Evolutionary conservation across 2,329 filamentous ascomycete species (phyloP).

Genomic region (Monosporascus sp.): DNA sequence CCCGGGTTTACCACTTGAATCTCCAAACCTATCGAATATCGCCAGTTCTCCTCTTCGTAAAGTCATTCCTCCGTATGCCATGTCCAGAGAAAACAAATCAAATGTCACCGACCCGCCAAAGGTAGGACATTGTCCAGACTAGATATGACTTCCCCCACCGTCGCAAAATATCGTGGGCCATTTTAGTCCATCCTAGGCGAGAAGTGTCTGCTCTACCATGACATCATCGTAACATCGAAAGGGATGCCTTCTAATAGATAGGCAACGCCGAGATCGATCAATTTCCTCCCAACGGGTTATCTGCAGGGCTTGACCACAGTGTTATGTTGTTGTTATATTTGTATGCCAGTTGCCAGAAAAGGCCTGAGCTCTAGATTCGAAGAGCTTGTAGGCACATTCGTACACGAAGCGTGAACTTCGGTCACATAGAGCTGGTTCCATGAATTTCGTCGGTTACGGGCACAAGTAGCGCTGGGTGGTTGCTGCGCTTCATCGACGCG

Average conservation of each 20-base stretch:
- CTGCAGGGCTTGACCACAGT: neutral
- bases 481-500: neutral
- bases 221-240: neutral
- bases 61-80: slow-evolving; percentile 14
- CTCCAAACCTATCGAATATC: slow-evolving; percentile 12
- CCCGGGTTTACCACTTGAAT: slow-evolving; percentile 1
- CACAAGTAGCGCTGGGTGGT: neutral
- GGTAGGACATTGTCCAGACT: slow-evolving; percentile 7
- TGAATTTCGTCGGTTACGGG: neutral
- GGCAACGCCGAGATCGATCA: neutral
- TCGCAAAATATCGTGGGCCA: neutral
- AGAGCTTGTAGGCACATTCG: neutral
- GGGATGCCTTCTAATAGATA: neutral
- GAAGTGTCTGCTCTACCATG: neutral
- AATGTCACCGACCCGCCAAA: slow-evolving; percentile 5
- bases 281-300: neutral
- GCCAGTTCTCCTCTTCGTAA: slow-evolving; percentile 12
- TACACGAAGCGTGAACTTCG: neutral
- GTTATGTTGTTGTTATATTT: neutral
- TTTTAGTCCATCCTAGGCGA: neutral
- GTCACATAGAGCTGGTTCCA: neutral
- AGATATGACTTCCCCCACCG: neutral
- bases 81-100: slow-evolving; percentile 21
- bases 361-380: neutral
- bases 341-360: neutral